Base-by-base conservation (phyloP, 768 basidiomycete species). In the Lanmaoa pseudosensibilis region DNA sequence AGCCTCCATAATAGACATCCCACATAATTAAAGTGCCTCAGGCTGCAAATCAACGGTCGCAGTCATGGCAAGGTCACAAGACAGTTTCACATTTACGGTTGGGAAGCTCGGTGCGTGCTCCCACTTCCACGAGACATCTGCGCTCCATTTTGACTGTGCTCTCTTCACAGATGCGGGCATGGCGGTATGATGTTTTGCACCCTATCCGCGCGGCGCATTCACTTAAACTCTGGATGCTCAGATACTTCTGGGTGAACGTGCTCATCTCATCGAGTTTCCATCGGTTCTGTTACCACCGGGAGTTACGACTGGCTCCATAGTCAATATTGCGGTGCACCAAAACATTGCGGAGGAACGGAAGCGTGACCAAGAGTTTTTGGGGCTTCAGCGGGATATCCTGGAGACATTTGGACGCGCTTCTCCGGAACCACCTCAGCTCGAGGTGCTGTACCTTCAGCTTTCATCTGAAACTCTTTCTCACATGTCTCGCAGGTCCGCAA, bases 251-350 rank as follows among this genome's bases (percentile, higher is more conserved):
- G 94, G 96, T 16, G 93, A 92, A 71, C 84, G 93, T 41, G 95
- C 95, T 18, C 96, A 98, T 68, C 81, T 98, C 36, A 96, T 99
- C 65, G 96, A 99, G 73, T 99, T 98, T 72, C 97, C 97, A 2
- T 98, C 97, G 0, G 80, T 99, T 38, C 83, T 98, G 1, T 78
- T 98, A 8, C 97, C 97, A 1, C 91, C 94, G 0, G 95, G 95
- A 15, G 87, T 93, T 1, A 86, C 89, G 10, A 85, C 95, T 0
- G 97, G 97, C 6, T 97, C 94, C 19, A 98, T 99, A 62, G 92
- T 99, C 64, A 97, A 94, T 70, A 98, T 98, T 72, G 86, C 94
- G 3, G 95, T 98, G 15, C 84, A 92, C 67, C 88, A 94, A 60
- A 97, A 99, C 69, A 73, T 84, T 33, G 69, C 78, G 0, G 94